Percentiles rank a stretch among this genome's conserved stretches.
Evolutionary conservation across 148 eudicot genomes (phyloP).

Genomic region (Fallopia convolvulus): DNA sequence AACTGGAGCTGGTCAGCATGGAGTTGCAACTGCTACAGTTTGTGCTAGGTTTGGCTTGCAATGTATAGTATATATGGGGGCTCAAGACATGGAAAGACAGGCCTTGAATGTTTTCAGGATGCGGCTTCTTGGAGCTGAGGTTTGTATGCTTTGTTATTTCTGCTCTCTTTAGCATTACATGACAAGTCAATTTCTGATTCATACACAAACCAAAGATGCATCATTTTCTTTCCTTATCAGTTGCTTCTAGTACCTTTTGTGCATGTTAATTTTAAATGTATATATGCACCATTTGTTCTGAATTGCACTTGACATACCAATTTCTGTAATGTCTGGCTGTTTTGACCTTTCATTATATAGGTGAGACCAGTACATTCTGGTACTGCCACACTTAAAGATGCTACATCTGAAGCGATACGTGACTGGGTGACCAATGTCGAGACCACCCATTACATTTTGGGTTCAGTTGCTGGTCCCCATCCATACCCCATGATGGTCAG

Average conservation of each 20-base stretch:
- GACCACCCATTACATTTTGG: constrained; percentile 91
- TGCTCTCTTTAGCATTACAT: too few relatives aligned
- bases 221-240: neutral
- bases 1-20: constrained; percentile 99
- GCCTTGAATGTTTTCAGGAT: constrained; percentile 85
- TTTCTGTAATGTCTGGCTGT: neutral
- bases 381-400: constrained; percentile 94
- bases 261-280: neutral
- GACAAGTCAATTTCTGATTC: too few relatives aligned
- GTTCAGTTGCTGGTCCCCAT: constrained; percentile 97
- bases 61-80: constrained; percentile 90
- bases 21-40: constrained; percentile 97
- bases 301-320: neutral
- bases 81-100: constrained; percentile 98
- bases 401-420: constrained; percentile 96
- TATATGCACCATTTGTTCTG: neutral
- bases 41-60: constrained; percentile 93
- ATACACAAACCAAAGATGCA: too few relatives aligned
- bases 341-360: constrained; percentile 19
- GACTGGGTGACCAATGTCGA: constrained; percentile 99
- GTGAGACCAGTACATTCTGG: constrained; percentile 95
- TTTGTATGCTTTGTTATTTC: constrained; percentile 18
- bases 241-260: neutral
- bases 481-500: constrained; percentile 93
- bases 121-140: constrained; percentile 99